Base-by-base conservation (phyloP, 345 rosid species). In the Cardamine occulta region DNA sequence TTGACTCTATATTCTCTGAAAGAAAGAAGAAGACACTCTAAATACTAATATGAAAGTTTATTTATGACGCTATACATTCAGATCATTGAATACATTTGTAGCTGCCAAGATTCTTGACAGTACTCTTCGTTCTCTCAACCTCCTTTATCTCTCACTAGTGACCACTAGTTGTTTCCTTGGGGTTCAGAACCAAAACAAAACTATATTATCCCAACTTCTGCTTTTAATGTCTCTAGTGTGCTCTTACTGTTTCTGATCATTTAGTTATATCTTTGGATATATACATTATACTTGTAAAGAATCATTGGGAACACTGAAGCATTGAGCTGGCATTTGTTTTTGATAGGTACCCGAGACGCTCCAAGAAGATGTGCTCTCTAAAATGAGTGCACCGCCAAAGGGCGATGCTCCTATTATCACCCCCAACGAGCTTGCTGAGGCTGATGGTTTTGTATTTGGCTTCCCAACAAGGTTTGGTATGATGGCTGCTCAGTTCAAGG, bases 401-500 rank as follows among this genome's bases (percentile, higher is more conserved):
- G 80, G 86, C 44, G 96, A 91, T 58, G 85, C 84, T 29, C 97
- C 98, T 6, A 65, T 87, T 61, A 86, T 89, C 56, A 83, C 93
- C 29, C 91, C 98, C 1, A 60, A 32, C 14, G 94, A 93, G 14
- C 94, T 91, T 12, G 65, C 96, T 56, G 96, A 93, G 76, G 98
- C 96, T 54, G 98, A 93, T 79, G 98, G 97, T 5, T 79, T 91
- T 55, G 74, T 93, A 67, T 88, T 91, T 39, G 98, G 97, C 58
- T 93, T 93, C 86, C 98, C 98, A 45, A 93, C 97, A 62, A 87
- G 97, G 88, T 93, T 88, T 42, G 98, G 98, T 18, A 93, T 93
- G 98, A 93, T 93, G 98, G 80, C 94, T 79, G 96, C 97, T 66
- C 97, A 93, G 74, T 93, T 93, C 72, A 93, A 93, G 74, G 94